Percentiles rank a stretch among this genome's conserved stretches.
Evolutionary conservation across 208 protist species (phyloP).

Genomic region (Lotmaria passim): DNA sequence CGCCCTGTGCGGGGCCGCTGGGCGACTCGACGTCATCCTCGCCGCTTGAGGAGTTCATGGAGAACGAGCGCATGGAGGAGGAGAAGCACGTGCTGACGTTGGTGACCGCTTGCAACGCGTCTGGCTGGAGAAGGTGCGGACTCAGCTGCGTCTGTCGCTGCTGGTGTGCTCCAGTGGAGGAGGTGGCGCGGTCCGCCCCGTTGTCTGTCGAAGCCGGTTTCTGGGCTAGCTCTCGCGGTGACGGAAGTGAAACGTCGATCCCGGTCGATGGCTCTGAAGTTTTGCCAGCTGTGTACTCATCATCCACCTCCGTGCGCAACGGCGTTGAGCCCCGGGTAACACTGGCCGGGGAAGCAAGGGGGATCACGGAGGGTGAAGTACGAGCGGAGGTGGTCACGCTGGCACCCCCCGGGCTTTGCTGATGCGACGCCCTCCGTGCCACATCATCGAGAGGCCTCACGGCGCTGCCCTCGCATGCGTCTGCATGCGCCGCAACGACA

Average conservation of each 20-base stretch:
- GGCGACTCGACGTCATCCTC: conserved; percentile 3
- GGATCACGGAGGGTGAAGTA: neutral
- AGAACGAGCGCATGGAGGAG: neutral
- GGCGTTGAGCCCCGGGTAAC: neutral
- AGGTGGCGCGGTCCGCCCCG: neutral
- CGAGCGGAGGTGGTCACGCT: neutral
- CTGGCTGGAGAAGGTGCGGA: neutral
- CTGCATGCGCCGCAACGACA: neutral
- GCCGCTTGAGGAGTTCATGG: neutral
- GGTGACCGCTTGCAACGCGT: conserved; percentile 1
- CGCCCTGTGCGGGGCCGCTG: neutral
- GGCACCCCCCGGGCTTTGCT: neutral
- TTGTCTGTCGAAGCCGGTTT: neutral
- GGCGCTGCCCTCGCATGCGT: neutral
- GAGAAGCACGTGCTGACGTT: conserved; percentile 11
- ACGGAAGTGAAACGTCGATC: neutral
- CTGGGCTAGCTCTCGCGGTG: neutral
- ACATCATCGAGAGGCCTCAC: neutral
- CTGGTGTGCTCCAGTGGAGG: neutral
- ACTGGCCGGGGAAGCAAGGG: neutral
- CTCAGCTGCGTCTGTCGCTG: neutral
- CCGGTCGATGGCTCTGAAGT: too few relatives aligned
- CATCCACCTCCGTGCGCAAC: neutral
- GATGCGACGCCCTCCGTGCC: neutral
- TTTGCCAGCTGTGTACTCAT: too few relatives aligned